These are phyloP conservation scores for Sporobolus alterniflorus DNA, from an alignment of 202 grass and related monocot species.

Conservation along the genomic window DNA sequence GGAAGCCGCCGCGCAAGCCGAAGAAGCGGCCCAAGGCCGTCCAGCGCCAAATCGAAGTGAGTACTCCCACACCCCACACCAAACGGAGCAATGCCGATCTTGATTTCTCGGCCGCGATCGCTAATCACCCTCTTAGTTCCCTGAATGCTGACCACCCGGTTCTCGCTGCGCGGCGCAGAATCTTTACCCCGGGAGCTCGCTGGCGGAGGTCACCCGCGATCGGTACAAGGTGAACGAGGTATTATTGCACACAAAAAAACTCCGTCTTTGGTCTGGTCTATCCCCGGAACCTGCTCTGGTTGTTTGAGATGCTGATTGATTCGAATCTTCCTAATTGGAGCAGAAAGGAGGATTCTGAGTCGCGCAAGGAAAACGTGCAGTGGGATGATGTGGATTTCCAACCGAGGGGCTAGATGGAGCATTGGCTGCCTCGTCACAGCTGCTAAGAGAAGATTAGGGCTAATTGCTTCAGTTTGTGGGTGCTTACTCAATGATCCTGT, in stretches of 20 bases:
- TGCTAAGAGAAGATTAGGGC: slow-evolving; percentile 20
- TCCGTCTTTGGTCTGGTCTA: slow-evolving; percentile 1
- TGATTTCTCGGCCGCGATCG: background rate
- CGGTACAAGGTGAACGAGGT: slow-evolving; percentile 71
- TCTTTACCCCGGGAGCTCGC: slow-evolving; percentile 47
- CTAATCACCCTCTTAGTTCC: slow-evolving; percentile 10
- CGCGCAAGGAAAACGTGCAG: background rate
- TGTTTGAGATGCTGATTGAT: background rate
- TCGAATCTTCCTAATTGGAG: background rate
- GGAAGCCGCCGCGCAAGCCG: slow-evolving; percentile 50
- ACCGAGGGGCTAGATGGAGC: slow-evolving; percentile 23
- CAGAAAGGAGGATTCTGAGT: slow-evolving; percentile 57
- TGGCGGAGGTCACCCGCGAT: slow-evolving; percentile 53
- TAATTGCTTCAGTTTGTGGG: background rate
- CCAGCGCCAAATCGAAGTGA: slow-evolving; percentile 61
- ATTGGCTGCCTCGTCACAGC: slow-evolving; percentile 30
- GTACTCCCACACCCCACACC: background rate
- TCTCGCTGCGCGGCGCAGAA: slow-evolving; percentile 24
- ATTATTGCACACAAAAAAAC: slow-evolving; percentile 18
- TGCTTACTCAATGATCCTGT: slow-evolving; percentile 22
- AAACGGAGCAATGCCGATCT: slow-evolving; percentile 11
- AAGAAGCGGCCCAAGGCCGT: slow-evolving; percentile 48
- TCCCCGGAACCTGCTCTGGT: background rate
- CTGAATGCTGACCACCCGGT: slow-evolving; percentile 32
- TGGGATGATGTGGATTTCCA: slow-evolving; percentile 18